phyloP scores from a whole-genome alignment of 192 early-diverging fungal genomes.

The Coemansia sp. region DNA sequence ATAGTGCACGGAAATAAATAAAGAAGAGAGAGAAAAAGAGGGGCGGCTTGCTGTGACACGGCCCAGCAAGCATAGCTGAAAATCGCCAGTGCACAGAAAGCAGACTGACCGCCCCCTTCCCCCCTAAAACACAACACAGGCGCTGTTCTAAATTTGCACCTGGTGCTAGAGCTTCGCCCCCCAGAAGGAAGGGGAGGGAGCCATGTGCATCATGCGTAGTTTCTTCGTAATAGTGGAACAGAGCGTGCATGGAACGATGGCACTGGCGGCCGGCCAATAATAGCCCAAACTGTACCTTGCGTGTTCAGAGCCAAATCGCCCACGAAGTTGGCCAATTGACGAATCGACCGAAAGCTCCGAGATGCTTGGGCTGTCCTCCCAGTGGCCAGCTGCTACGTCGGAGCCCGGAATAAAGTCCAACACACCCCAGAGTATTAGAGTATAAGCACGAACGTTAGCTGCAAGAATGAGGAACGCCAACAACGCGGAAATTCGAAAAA shows the following conservation, averaged over 20 bases:
- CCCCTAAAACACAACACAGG: not conserved
- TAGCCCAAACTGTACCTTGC: slow-evolving; percentile 31
- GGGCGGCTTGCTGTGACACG: not conserved
- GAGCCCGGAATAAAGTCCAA: too few relatives aligned
- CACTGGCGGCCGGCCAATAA: too few relatives aligned
- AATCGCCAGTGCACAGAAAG: too few relatives aligned
- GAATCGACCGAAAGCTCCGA: slow-evolving; percentile 51
- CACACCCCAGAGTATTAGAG: not conserved
- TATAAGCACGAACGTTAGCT: not conserved
- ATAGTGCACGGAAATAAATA: not conserved
- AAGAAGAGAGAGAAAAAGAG: slow-evolving; percentile 3
- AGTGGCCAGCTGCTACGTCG: slow-evolving; percentile 6
- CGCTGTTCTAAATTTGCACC: not conserved
- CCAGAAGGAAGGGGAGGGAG: not conserved
- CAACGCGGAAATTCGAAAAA: not conserved
- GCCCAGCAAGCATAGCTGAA: not conserved
- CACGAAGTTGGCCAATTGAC: slow-evolving; percentile 39
- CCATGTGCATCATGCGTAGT: not conserved
- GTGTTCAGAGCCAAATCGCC: slow-evolving; percentile 19
- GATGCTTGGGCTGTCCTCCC: slow-evolving; percentile 38
- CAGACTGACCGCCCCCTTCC: too few relatives aligned
- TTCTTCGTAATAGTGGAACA: slow-evolving; percentile 1
- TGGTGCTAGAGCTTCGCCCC: too few relatives aligned
- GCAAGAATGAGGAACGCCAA: not conserved
- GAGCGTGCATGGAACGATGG: slow-evolving; percentile 3